Evolutionary conservation across 106 monocot genomes (phyloP), one percentile per base, ranked within the genome.

Genomic region (Allium cepa): DNA sequence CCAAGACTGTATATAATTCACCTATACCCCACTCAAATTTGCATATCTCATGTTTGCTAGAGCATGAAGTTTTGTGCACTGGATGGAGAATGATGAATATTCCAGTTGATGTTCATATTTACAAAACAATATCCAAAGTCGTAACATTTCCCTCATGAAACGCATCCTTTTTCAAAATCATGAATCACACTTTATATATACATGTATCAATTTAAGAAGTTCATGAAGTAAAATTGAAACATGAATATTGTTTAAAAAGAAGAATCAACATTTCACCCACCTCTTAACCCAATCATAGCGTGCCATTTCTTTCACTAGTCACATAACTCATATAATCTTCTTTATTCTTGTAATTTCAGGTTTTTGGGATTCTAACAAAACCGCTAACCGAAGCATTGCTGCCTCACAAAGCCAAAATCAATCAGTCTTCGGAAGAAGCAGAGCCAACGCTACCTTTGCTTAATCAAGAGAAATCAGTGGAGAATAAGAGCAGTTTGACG

Each of bases 321-420:
- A 8, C 7, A 55, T 61, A 28, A 9, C 22, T 61, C 61, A 61
- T 11, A 61, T 64, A 15, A 8, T 47, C n/a, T 2, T 47, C 8
- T 22, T 66, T 11, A 50, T 0, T 9, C 26, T 49, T 22, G 10
- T 7, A 22, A 2, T 9, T 64, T 69, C 74, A 91, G 91, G 84
- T 87, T 27, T 84, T 87, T 75, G 91, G 91, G 8, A 60, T 84
- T 66, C 78, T 91, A 16, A 91, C 91, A 9, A 87, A 73, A 57
- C 91, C 91, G 8, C 91, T 91, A 0, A 66, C 84, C 36, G 63
- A 26, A 9, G 11, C 50, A 9, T 50, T 61, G 53, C 81, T 91
- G 47, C 50, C 66, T 47, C 64, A n/a, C 5, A 9, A 48, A 27
- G 50, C 4, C 46, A 15, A 36, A 36, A 36, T 4, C 2, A 51